Evolutionary conservation across 768 basidiomycete species (phyloP).

Genomic region (Cystobasidium ongulense): DNA sequence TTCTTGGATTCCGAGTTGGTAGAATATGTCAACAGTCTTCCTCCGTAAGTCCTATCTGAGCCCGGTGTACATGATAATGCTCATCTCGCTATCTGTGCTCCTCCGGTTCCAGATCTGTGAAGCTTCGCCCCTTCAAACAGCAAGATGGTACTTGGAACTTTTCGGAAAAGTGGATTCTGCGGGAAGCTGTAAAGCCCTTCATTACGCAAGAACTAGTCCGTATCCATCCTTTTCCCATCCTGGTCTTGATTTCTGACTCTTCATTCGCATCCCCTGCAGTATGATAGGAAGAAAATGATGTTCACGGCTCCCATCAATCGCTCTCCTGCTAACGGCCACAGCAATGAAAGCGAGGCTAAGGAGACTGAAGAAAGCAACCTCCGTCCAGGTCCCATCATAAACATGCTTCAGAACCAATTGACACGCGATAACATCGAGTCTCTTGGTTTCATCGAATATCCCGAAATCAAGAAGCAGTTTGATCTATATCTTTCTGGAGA

Average conservation of each 20-base stretch:
- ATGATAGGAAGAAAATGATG: constrained; percentile 13
- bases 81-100: too few species aligned
- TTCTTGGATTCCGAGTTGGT: constrained; percentile 42
- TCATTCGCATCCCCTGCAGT: not conserved
- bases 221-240: not conserved
- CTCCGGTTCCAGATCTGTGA: constrained; percentile 34
- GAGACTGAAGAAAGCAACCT: not conserved
- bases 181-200: constrained; percentile 43
- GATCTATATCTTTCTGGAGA: constrained; percentile 30
- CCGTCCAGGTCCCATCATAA: constrained; percentile 35
- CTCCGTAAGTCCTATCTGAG: constrained; percentile 28
- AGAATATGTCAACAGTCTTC: constrained; percentile 41
- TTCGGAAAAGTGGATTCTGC: constrained; percentile 41
- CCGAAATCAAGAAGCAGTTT: constrained; percentile 33
- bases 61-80: not conserved
- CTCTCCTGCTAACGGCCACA: constrained; percentile 30
- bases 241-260: not conserved
- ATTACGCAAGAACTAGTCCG: constrained; percentile 41
- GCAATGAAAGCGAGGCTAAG: constrained; percentile 1
- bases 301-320: constrained; percentile 40
- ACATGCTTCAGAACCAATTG: constrained; percentile 34
- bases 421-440: constrained; percentile 38
- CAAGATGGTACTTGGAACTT: constrained; percentile 15
- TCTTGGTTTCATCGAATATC: constrained; percentile 40
- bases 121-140: constrained; percentile 29